Base-by-base conservation (phyloP, 2,329 filamentous ascomycete species). In the Ophiostoma sp. region DNA sequence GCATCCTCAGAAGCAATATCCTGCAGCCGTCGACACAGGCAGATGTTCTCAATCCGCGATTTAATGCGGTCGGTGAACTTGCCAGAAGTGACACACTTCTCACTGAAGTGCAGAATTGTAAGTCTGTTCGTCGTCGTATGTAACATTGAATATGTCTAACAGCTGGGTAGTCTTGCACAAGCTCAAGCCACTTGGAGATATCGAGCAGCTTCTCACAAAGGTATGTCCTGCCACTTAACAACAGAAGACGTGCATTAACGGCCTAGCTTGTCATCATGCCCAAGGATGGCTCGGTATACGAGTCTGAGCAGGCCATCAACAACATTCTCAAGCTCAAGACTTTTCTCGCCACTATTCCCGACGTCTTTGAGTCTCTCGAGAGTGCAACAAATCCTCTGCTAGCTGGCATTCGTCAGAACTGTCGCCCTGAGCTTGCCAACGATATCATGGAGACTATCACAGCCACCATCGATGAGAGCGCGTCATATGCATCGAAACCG, bases 81-180 rank as follows among this genome's bases (percentile, higher is more conserved):
- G 88, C 88, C 1, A 85, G 83, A 0, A 93, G 91, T 67, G 92
- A 97, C 75, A 90, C 93, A 60, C 90, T 96, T 84, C 96, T 97
- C 77, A 86, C 86, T 67, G 85, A 86, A 63, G 84, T 91, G 44
- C 87, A 92, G 68, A 84, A 89, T 77, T 87, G 90, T 89, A 72
- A 62, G 76, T 40, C 9, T 3, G 11, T 3, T 18, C n/a, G 2
- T 44, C 5, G 40, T 9, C 40, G 0, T 5, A n/a, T 1, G 2
- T n/a, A 4, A 4, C 4, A 4, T 9, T 3, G 6, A 14, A 27
- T 27, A 27, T 27, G 27, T 27, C 27, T 27, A 27, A 27, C 27
- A 27, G 27, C 27, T 27, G 27, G 27, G 27, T 6, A 27, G 62
- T 74, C 75, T 64, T 77, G 67, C n/a, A 41, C 1, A 63, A n/a